Evolutionary conservation across 2,329 filamentous ascomycete species (phyloP).

Genomic region (Juglanconis sp.): DNA sequence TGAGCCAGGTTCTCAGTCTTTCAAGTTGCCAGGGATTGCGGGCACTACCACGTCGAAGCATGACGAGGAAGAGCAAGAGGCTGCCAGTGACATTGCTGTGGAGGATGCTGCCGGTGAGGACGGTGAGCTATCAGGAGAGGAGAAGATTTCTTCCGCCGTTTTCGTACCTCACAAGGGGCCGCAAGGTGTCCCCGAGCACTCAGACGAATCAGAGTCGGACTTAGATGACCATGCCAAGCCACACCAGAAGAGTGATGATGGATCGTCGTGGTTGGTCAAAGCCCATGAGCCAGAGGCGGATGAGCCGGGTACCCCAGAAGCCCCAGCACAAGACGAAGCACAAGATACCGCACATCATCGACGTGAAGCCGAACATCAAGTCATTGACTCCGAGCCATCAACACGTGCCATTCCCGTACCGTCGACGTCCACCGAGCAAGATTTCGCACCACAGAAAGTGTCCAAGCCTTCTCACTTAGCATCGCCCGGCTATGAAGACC

Average conservation of each 20-base stretch:
- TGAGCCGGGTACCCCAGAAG: constrained; percentile 22
- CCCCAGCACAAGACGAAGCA: constrained; percentile 33
- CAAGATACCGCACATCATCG: neutral
- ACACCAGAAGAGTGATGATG: constrained; percentile 18
- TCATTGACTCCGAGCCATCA: constrained; percentile 6
- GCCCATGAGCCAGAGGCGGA: constrained; percentile 48
- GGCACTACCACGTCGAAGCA: neutral
- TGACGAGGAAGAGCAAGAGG: constrained; percentile 8
- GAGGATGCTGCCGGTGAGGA: constrained; percentile 41
- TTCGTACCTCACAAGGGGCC: constrained; percentile 73
- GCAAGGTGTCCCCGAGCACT: constrained; percentile 33
- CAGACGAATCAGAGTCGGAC: constrained; percentile 22
- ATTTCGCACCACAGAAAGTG: constrained; percentile 29
- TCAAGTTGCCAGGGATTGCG: constrained; percentile 15
- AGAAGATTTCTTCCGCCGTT: constrained; percentile 82
- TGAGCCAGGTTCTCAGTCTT: constrained; percentile 10
- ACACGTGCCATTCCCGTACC: neutral
- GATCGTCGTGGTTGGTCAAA: constrained; percentile 53
- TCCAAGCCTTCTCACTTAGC: constrained; percentile 35
- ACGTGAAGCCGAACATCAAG: constrained; percentile 6
- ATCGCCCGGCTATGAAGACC: constrained; percentile 44
- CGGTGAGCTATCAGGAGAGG: constrained; percentile 66
- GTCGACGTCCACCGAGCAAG: constrained; percentile 22
- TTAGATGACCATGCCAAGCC: constrained; percentile 13
- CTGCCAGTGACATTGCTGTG: constrained; percentile 24